These are phyloP conservation scores for Hordeum vulgare DNA, from an alignment of 176 grass and related monocot genomes.

Conservation along the genomic window MorexV3_pseudomolecules_assembly NC_058518.1:61436381-61436880, in stretches of 20 bases:
- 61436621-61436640: slow-evolving; percentile 30
- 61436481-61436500: background rate
- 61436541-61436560: slow-evolving; percentile 63
- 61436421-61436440: slow-evolving; percentile 32
- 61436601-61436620: slow-evolving; percentile 24
- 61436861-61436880: slow-evolving; percentile 30
- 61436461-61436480: slow-evolving; percentile 5
- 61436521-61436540: slow-evolving; percentile 46
- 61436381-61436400: slow-evolving; percentile 21
- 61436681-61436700: slow-evolving; percentile 56
- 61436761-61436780: slow-evolving; percentile 30
- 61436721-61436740: slow-evolving; percentile 51
- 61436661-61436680: slow-evolving; percentile 65
- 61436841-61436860: slow-evolving; percentile 27
- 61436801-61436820: slow-evolving; percentile 34
- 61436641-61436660: slow-evolving; percentile 37
- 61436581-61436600: slow-evolving; percentile 27
- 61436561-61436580: slow-evolving; percentile 34
- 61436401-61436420: slow-evolving; percentile 20
- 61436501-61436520: slow-evolving; percentile 57
- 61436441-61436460: background rate
- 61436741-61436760: slow-evolving; percentile 56
- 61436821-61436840: slow-evolving; percentile 26
- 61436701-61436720: slow-evolving; percentile 56
- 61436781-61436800: slow-evolving; percentile 34